Conservation (phyloP, 768 basidiomycete species). For the Leucosporidium scottii region DNA sequence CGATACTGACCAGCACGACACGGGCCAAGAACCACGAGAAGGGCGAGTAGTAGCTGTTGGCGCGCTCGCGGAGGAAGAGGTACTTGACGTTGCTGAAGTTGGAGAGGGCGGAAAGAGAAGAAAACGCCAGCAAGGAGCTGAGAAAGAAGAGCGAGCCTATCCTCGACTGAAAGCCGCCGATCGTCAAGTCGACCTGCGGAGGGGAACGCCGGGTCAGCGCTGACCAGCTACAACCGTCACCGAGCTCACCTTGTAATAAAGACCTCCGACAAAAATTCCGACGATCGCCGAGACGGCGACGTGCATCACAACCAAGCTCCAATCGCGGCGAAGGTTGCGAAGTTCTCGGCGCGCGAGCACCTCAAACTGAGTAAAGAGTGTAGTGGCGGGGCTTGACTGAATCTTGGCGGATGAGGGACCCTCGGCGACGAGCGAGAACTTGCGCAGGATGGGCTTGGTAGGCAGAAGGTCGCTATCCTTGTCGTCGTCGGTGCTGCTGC, state of each 20-base stretch:
- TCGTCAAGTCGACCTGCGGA: slow-evolving; percentile 13
- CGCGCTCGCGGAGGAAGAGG: slow-evolving; percentile 82
- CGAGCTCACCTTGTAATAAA: slow-evolving; percentile 64
- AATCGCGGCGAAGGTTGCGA: slow-evolving; percentile 62
- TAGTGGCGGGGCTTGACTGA: slow-evolving; percentile 52
- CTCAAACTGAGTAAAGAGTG: slow-evolving; percentile 83
- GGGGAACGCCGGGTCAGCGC: too few relatives aligned
- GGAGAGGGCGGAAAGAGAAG: slow-evolving; percentile 78
- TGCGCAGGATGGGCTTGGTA: too few relatives aligned
- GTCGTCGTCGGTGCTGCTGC: too few relatives aligned
- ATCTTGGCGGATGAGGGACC: background rate
- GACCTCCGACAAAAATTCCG: slow-evolving; percentile 81
- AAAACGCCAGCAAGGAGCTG: slow-evolving; percentile 85
- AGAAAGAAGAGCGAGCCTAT: slow-evolving; percentile 94
- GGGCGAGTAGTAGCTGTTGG: slow-evolving; percentile 78
- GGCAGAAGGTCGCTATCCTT: too few relatives aligned
- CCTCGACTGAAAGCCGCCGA: slow-evolving; percentile 42
- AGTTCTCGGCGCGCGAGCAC: slow-evolving; percentile 75
- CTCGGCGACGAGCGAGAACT: background rate
- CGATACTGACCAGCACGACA: slow-evolving; percentile 53
- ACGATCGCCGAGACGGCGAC: slow-evolving; percentile 60
- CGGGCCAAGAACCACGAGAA: slow-evolving; percentile 86
- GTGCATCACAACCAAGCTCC: slow-evolving; percentile 52
- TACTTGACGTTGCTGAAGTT: slow-evolving; percentile 76
- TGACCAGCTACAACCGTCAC: too few relatives aligned